Base-by-base conservation (phyloP, 306 rosid species). In the Acmispon strigosus region DNA sequence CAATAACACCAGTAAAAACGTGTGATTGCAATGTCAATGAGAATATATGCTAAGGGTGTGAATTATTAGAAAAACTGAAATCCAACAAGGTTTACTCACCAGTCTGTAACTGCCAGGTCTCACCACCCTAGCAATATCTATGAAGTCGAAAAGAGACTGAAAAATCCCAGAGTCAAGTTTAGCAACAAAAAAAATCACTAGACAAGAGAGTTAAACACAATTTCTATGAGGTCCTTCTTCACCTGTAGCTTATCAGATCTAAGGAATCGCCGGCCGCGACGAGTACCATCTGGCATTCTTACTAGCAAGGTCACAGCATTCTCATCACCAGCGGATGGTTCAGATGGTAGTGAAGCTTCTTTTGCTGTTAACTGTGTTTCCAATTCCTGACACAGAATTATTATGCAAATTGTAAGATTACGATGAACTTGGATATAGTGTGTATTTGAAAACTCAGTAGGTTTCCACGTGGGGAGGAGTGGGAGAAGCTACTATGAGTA, bases 211-310 rank as follows among this genome's bases (percentile, higher is more conserved):
- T 1, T 32, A 2, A 17, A 22, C 22, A 73, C 27, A 66, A 14
- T 48, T 34, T 49, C 29, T 42, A n/a, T 17, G 18, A 73, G 16
- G 65, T 11, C 64, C 12, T 73, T 8, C 72, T 12, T 71, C 34
- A 92, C 99, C 96, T 89, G 96, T 57, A 94, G 89, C 56, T 83
- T 89, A 80, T 94, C 84, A 17, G 97, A 83, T 81, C 81, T 91
- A 74, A 87, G 89, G 81, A 94, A 94, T 52, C 92, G 89, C 44
- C 99, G 99, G 19, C 97, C 99, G 0, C 79, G 97, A 62, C 91
- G 96, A 63, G 85, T 94, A 53, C 99, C 99, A 84, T 94, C 91
- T 42, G 99, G 96, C 99, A 94, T 91, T 73, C 85, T 86, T 78
- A 94, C 96, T 66, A 86, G 54, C 69, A 94, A 83, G 75, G 83